Evolutionary conservation across 352 stramenopile genomes (phyloP).

Genomic region (Phytophthora hibernalis): DNA sequence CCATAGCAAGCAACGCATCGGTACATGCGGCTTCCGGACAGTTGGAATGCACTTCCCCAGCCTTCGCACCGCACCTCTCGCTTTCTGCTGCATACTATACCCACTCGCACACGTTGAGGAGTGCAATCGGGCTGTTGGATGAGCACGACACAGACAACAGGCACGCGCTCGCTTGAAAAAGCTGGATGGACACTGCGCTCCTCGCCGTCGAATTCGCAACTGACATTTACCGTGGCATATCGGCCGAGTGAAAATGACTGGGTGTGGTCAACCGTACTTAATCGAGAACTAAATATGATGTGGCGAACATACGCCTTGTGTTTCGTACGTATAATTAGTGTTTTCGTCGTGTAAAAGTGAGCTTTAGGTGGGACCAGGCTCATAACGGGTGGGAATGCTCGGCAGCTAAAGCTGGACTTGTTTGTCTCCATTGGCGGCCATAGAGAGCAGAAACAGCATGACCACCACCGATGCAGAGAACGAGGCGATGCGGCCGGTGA

Average conservation of each 20-base stretch:
- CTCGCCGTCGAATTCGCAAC: constrained; percentile 29
- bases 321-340: no score
- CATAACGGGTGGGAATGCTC: no score
- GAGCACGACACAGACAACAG: constrained; percentile 40
- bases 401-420: constrained; percentile 26
- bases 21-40: constrained; percentile 41
- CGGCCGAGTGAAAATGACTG: constrained; percentile 43
- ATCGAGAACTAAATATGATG: no score
- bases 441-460: constrained; percentile 12
- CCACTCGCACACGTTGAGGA: constrained; percentile 58
- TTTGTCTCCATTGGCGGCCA: no score
- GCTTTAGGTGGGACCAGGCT: no score
- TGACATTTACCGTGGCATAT: neutral
- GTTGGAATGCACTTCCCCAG: constrained; percentile 39
- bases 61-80: constrained; percentile 38
- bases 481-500: constrained; percentile 7
- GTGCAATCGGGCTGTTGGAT: constrained; percentile 75
- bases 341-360: neutral
- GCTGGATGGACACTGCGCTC: neutral
- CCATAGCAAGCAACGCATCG: constrained; percentile 37
- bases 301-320: no score
- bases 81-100: constrained; percentile 85
- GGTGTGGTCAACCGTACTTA: constrained; percentile 3
- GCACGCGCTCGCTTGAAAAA: neutral
- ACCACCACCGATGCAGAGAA: constrained; percentile 17